A percentile compares a stretch with the other conserved stretches of the same genome.
Conservation (phyloP, 176 grass and related monocot genomes). For the Carex littledalei region DNA sequence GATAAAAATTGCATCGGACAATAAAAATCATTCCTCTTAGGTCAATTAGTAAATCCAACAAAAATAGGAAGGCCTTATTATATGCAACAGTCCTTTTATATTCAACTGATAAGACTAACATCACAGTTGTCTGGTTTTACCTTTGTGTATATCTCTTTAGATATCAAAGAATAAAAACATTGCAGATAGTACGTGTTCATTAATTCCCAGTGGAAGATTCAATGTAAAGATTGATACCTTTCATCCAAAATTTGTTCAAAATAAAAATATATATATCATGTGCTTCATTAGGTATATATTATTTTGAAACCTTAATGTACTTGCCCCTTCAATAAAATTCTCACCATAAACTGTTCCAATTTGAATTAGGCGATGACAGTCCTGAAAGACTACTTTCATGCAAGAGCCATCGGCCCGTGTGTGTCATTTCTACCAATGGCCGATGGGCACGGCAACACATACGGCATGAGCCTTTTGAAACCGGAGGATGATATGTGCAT, state of each 20-base stretch:
- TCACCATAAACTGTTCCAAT: neutral
- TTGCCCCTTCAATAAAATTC: neutral
- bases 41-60: neutral
- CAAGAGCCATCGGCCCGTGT: slow-evolving; percentile 41
- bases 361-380: slow-evolving; percentile 26
- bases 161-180: neutral
- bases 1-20: neutral
- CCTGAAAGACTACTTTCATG: slow-evolving; percentile 28
- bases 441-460: neutral
- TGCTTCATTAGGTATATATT: neutral
- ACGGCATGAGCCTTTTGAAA: neutral
- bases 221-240: neutral
- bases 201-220: neutral
- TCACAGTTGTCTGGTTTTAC: neutral
- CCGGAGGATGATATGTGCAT: slow-evolving; percentile 1
- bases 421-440: slow-evolving; percentile 24
- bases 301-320: neutral
- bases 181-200: neutral
- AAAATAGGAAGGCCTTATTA: neutral
- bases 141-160: neutral
- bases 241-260: neutral
- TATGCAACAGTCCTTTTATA: neutral
- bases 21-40: neutral
- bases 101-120: neutral
- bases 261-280: neutral